Evolutionary conservation across 2,329 filamentous ascomycete species (phyloP).

Genomic region (Didymellaceae sp.): DNA sequence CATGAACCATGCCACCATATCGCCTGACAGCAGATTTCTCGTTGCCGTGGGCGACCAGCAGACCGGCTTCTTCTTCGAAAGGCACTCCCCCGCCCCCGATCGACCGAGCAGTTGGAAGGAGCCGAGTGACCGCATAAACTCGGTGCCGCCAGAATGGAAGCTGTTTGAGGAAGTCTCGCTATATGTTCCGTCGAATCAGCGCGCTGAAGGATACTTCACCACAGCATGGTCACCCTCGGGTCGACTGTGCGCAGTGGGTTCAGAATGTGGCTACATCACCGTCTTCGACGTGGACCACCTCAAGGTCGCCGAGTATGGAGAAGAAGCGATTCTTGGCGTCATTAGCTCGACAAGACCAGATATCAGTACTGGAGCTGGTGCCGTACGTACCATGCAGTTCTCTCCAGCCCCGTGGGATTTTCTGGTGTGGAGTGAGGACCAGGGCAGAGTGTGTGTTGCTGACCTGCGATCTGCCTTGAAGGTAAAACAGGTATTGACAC

Average conservation of each 20-base stretch:
- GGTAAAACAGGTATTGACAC: constrained; percentile 70
- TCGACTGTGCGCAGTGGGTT: constrained; percentile 75
- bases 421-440: constrained; percentile 91
- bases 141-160: constrained; percentile 48
- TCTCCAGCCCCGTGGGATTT: constrained; percentile 89
- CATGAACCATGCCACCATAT: constrained; percentile 94
- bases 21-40: constrained; percentile 81
- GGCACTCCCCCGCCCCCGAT: constrained; percentile 48
- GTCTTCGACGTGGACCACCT: constrained; percentile 68
- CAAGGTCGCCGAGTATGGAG: constrained; percentile 49
- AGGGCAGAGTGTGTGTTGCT: constrained; percentile 74
- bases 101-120: constrained; percentile 35
- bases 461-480: constrained; percentile 73
- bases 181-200: constrained; percentile 48
- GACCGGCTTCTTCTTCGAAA: constrained; percentile 81
- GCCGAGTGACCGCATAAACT: constrained; percentile 28
- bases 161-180: constrained; percentile 51
- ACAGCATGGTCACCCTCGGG: constrained; percentile 78
- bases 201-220: constrained; percentile 71
- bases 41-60: constrained; percentile 88
- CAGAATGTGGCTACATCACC: constrained; percentile 80
- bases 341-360: constrained; percentile 80
- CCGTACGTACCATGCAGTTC: constrained; percentile 90
- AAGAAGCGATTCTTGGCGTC: constrained; percentile 72
- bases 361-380: constrained; percentile 67